Evolutionary conservation across 148 eudicot genomes (phyloP).

Genomic region (Vaccinium macrocarpon): DNA sequence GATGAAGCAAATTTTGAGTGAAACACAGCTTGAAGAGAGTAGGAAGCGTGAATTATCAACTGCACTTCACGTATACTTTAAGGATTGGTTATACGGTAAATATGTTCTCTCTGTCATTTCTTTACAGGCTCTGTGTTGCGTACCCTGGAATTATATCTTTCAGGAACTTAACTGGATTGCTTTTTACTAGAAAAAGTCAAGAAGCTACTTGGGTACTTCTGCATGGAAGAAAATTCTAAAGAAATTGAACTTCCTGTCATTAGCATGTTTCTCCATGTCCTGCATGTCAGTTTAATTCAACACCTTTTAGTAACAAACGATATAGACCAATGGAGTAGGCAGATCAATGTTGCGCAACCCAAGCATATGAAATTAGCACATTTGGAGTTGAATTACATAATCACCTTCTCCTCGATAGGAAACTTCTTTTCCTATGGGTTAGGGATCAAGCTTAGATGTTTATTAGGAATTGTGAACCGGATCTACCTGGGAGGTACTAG

Average conservation of each 20-base stretch:
- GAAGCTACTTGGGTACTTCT: background rate
- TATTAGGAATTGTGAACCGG: background rate
- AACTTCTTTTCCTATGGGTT: background rate
- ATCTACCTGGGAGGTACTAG: background rate
- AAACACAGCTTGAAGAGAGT: conserved; percentile 75
- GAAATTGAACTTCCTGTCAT: background rate
- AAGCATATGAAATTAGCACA: background rate
- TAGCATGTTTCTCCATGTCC: background rate
- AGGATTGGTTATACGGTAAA: conserved; percentile 94
- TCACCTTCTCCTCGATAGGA: background rate
- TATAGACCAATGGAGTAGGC: background rate
- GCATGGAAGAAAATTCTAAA: background rate
- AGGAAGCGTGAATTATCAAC: conserved; percentile 75
- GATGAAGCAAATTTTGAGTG: conserved; percentile 80
- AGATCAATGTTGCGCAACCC: background rate
- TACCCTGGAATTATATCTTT: background rate
- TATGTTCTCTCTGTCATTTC: background rate
- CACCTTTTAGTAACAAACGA: background rate
- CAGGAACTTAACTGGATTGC: background rate
- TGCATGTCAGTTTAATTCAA: background rate
- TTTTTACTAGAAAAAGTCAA: background rate
- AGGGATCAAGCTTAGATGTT: background rate
- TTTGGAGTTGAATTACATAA: background rate
- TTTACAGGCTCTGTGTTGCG: background rate
- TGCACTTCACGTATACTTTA: conserved; percentile 82